phyloP scores from a whole-genome alignment of 2,329 filamentous ascomycete species.

The Aciculosporium take region DNA sequence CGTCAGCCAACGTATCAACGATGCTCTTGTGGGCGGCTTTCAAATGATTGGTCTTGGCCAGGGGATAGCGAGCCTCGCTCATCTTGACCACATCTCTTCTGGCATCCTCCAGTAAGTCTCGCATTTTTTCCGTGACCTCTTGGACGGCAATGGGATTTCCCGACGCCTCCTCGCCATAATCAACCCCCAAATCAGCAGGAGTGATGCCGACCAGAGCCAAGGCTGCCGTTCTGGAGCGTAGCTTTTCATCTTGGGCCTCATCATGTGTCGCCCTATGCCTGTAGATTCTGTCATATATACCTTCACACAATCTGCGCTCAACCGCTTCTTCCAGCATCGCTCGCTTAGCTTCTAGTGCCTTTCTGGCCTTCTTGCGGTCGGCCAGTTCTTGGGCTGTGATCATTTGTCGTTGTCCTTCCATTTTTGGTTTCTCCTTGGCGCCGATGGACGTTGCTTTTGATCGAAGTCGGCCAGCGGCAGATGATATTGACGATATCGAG shows the following conservation, averaged over 20 bases:
- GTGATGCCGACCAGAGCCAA: conserved; percentile 85
- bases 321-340: conserved; percentile 76
- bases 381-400: conserved; percentile 75
- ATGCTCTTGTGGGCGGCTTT: conserved; percentile 87
- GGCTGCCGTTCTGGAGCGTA: conserved; percentile 86
- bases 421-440: conserved; percentile 35
- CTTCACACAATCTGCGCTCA: conserved; percentile 72
- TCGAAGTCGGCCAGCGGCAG: conserved; percentile 41
- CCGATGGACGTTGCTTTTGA: conserved; percentile 40
- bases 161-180: conserved; percentile 45
- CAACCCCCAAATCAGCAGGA: conserved; percentile 67
- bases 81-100: conserved; percentile 58
- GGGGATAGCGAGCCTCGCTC: conserved; percentile 73
- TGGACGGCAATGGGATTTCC: conserved; percentile 42
- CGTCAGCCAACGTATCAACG: conserved; percentile 64
- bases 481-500: conserved; percentile 39
- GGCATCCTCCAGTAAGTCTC: conserved; percentile 57
- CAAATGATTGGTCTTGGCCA: conserved; percentile 81
- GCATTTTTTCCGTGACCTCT: conserved; percentile 53
- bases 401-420: conserved; percentile 60
- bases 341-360: conserved; percentile 63
- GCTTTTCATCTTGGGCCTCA: conserved; percentile 85
- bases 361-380: conserved; percentile 63
- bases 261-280: conserved; percentile 84
- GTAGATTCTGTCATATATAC: conserved; percentile 78